A percentile compares a stretch with the other conserved stretches of the same genome.
phyloP scores from a whole-genome alignment of 1,284 basidiomycete genomes.

The Chalciporus sp. region DNA sequence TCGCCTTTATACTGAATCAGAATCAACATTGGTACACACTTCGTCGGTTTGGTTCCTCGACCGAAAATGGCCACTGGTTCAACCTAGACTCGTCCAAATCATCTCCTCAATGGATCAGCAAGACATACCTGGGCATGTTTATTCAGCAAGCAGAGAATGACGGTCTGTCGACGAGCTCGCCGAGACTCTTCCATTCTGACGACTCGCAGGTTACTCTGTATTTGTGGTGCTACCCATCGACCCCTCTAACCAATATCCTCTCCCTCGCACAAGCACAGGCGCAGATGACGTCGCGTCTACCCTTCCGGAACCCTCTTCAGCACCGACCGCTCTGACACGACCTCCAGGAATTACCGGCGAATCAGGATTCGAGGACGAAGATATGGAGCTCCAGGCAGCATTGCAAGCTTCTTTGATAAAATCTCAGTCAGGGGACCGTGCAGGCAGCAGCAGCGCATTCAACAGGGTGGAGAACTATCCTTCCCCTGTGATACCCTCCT shows the following conservation, averaged over 20 bases:
- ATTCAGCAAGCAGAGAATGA: constrained; percentile 86
- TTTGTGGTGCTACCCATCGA: constrained; percentile 74
- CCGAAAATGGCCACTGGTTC: constrained; percentile 78
- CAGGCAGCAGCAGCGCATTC: constrained; percentile 10
- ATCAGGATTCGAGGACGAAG: constrained; percentile 75
- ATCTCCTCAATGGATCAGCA: constrained; percentile 81
- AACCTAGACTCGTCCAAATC: constrained; percentile 84
- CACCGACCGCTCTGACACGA: constrained; percentile 18
- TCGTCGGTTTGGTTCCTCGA: constrained; percentile 71
- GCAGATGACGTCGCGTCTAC: constrained; percentile 67
- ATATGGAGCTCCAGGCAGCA: constrained; percentile 84
- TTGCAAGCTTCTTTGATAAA: constrained; percentile 73
- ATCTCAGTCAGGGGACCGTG: constrained; percentile 1
- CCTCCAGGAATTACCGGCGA: constrained; percentile 24
- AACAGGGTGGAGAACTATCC: constrained; percentile 24
- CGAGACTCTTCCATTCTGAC: constrained; percentile 2
- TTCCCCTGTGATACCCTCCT: constrained; percentile 31
- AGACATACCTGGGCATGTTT: constrained; percentile 83
- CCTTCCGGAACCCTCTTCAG: constrained; percentile 52
- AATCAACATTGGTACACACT: constrained; percentile 90
- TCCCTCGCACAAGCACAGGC: constrained; percentile 62
- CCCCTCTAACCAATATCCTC: constrained; percentile 44
- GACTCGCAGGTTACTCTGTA: constrained; percentile 78
- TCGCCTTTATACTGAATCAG: constrained; percentile 88
- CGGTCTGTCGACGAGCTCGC: constrained; percentile 45